Conservation (phyloP, 2,329 filamentous ascomycete genomes). For the Dothistroma pini region DNA sequence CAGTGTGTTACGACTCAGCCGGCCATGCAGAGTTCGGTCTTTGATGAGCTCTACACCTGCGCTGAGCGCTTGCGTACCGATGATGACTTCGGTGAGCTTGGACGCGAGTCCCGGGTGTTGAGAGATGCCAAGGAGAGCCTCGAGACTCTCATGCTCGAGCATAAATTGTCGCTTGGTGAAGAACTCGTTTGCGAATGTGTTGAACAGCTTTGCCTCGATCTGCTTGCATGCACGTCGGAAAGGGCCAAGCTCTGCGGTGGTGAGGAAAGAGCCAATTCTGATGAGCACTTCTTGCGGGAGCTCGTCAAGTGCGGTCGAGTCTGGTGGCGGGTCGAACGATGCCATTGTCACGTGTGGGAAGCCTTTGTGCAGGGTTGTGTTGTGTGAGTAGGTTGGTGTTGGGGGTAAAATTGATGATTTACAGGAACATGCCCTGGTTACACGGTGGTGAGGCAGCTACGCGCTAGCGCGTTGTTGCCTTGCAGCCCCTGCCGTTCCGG, state of each 20-base stretch:
- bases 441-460: background rate
- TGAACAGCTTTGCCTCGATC: constrained; percentile 53
- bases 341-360: background rate
- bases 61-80: constrained; percentile 40
- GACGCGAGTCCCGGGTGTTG: constrained; percentile 38
- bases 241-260: constrained; percentile 53
- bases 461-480: background rate
- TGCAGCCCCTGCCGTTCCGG: background rate
- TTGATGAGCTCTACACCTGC: constrained; percentile 7
- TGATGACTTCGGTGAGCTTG: constrained; percentile 49
- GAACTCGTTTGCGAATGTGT: constrained; percentile 58
- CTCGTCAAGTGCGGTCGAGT: background rate
- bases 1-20: constrained; percentile 23
- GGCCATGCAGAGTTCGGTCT: constrained; percentile 13
- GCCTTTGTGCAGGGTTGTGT: background rate
- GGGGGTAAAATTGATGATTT: background rate
- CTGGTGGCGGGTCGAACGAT: background rate
- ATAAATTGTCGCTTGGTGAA: constrained; percentile 66
- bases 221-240: constrained; percentile 53
- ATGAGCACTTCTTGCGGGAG: constrained; percentile 57
- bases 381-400: background rate
- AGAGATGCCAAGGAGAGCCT: constrained; percentile 47
- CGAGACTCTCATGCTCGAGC: constrained; percentile 55
- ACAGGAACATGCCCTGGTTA: background rate
- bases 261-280: constrained; percentile 52